Evolutionary conservation across 306 rosid species (phyloP), one percentile per base, ranked within the genome.

Genomic region (Begonia peltatifolia): DNA sequence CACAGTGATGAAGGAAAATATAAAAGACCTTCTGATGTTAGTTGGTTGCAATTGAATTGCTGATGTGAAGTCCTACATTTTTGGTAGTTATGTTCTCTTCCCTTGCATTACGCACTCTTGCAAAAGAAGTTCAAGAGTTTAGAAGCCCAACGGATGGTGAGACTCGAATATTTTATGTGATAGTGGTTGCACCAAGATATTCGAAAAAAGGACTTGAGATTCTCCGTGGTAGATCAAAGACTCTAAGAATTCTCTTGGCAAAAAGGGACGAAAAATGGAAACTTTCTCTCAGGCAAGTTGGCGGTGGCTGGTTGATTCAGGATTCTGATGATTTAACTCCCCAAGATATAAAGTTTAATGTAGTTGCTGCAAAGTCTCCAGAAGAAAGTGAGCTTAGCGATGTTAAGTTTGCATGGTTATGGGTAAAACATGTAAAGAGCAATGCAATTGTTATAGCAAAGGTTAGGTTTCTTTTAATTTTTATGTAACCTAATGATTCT

Each of bases 271-370:
- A 74, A 69, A 64, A 77, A 8, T 94, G 95, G 61, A 90, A 85
- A 68, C 92, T 85, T 65, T 90, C 97, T 14, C 87, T 90, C 50
- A 69, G 94, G 64, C 97, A 90, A 62, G 82, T 90, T 59, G 95
- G 97, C 42, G 97, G 97, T 55, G 95, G 97, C 16, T 90, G 92
- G 95, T 71, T 90, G 64, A 92, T 78, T 50, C 97, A 90, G 76
- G 94, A 83, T 46, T 73, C 94, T 8, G 97, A 85, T 48, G 94
- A 90, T 60, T 60, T 82, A 30, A 76, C 71, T 63, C 95, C 94
- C 4, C 62, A 62, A 2, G 87, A 90, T 54, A 83, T 85, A 57
- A 56, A 83, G 46, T 83, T 90, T 61, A 83, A 51, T 0, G 35
- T 72, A 12, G 82, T 80, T 54, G 70, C 95, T 17, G 76, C 68